These are phyloP conservation scores for Podospora appendiculata DNA, from an alignment of 495 filamentous ascomycete species.

Conservation along the genomic window DNA sequence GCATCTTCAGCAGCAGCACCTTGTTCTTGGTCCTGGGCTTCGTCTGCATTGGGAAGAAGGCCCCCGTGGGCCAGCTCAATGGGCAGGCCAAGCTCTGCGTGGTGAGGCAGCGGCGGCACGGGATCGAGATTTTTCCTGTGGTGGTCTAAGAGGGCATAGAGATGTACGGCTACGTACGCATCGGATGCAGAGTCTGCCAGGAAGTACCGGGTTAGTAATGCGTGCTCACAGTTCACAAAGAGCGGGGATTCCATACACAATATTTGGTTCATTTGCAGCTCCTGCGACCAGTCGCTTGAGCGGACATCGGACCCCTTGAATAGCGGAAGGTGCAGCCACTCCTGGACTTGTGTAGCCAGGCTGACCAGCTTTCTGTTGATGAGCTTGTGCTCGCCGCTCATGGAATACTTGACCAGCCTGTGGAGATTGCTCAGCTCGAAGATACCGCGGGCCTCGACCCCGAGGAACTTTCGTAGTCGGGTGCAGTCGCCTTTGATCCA, in stretches of 20 bases:
- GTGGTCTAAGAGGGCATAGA: constrained; percentile 61
- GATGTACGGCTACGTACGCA: constrained; percentile 69
- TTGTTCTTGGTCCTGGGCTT: too few relatives aligned
- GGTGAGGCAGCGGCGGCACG: constrained; percentile 57
- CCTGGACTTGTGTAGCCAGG: constrained; percentile 59
- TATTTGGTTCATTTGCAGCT: constrained; percentile 58
- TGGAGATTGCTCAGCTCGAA: constrained; percentile 78
- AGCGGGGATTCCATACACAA: constrained; percentile 47
- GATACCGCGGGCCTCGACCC: constrained; percentile 53
- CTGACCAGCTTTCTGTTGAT: constrained; percentile 61
- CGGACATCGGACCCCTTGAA: constrained; percentile 63
- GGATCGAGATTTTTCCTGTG: constrained; percentile 58
- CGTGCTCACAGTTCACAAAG: background rate
- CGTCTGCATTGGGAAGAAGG: constrained; percentile 20
- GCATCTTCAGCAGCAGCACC: constrained; percentile 12
- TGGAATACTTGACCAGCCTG: constrained; percentile 60
- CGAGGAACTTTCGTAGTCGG: constrained; percentile 57
- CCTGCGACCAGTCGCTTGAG: constrained; percentile 60
- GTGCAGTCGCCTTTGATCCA: constrained; percentile 65
- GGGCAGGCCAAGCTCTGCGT: constrained; percentile 57
- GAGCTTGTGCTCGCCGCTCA: constrained; percentile 33
- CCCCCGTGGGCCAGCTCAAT: constrained; percentile 43
- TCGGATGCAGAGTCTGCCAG: constrained; percentile 70
- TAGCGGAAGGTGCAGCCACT: constrained; percentile 68
- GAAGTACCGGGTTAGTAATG: background rate